Evolutionary conservation across 2,329 filamentous ascomycete species (phyloP), one percentile per base, ranked within the genome.

Genomic region (Colletotrichum musicola): DNA sequence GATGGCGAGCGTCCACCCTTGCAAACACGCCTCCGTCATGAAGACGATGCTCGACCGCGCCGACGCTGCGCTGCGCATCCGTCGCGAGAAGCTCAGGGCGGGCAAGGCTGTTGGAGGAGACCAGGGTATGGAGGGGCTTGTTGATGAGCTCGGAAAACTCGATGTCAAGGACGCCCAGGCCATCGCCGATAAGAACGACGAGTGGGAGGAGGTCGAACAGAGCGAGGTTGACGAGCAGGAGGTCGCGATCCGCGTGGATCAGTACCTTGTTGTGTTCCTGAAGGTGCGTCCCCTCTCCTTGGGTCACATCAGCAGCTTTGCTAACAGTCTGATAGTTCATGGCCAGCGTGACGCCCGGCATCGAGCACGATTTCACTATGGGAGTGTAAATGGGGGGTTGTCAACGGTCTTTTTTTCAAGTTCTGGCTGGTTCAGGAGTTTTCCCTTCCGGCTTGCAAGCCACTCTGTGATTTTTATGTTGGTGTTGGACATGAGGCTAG

Each of bases 311-410:
- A 3, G 16, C 1, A 35, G 9, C 1, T n/a, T 58, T 60, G 62
- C 78, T 79, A 73, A 81, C 70, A 40, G 13, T 20, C 7, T 25
- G 4, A 35, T 62, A 88, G 86, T 93, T 93, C 80, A 93, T 93
- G 84, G 90, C 92, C 40, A 96, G 92, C 75, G 96, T 99, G 51
- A 98, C 95, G 16, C 96, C 96, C 6, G 95, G 95, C 55, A 98
- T 99, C 80, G 95, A 98, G 82, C 94, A 98, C 80, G 95, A 98
- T 79, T 98, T 97, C 79, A 98, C 95, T 1, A 98, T 98, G 94
- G 93, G 94, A 6, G 91, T 97, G 46, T 97, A 85, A 85, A 50
- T 42, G 40, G 22, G 16, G 46, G n/a, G 20, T 25, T 49, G 12
- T 49, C 12, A 13, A 22, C 18, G 12, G 14, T 18, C 9, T n/a